Percentiles rank a stretch among this genome's conserved stretches.
Evolutionary conservation across 805 yeast species (phyloP).

Genomic region (Wickerhamomyces chambardii): DNA sequence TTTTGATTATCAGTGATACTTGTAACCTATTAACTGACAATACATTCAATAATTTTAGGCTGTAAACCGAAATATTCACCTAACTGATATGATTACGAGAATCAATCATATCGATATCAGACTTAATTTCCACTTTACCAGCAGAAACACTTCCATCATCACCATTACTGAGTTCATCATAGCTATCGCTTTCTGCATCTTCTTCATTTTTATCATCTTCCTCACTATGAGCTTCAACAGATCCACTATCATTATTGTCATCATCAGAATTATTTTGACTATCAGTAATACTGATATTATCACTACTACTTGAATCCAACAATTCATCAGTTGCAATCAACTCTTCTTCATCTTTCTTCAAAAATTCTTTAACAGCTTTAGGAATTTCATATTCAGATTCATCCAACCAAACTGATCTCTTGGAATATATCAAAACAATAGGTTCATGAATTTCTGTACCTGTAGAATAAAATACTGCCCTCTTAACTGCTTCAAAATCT

Average conservation of each 20-base stretch:
- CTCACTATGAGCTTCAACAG: too few relatives aligned
- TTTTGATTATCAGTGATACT: too few relatives aligned
- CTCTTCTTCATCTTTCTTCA: conserved; percentile 20
- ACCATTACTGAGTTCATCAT: too few relatives aligned
- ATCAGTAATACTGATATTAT: background rate
- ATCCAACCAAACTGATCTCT: conserved; percentile 13
- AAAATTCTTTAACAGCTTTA: conserved; percentile 18
- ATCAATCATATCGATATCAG: too few relatives aligned
- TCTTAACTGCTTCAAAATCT: conserved; percentile 18
- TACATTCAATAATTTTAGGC: too few relatives aligned
- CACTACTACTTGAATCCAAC: conserved; percentile 9
- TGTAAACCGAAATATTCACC: background rate
- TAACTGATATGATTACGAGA: too few relatives aligned
- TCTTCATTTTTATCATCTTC: too few relatives aligned
- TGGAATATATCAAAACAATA: conserved; percentile 25
- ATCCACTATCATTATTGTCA: conserved; percentile 1
- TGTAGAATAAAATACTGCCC: conserved; percentile 11
- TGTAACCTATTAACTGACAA: too few relatives aligned
- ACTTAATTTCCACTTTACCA: too few relatives aligned
- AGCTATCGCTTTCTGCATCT: too few relatives aligned
- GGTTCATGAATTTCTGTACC: conserved; percentile 17
- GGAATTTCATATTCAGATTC: conserved; percentile 10
- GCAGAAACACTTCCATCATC: too few relatives aligned
- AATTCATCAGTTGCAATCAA: conserved; percentile 11
- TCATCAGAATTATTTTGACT: conserved; percentile 1